phyloP scores from a whole-genome alignment of 2,329 filamentous ascomycete genomes.

The Fusarium sublunatum region DNA sequence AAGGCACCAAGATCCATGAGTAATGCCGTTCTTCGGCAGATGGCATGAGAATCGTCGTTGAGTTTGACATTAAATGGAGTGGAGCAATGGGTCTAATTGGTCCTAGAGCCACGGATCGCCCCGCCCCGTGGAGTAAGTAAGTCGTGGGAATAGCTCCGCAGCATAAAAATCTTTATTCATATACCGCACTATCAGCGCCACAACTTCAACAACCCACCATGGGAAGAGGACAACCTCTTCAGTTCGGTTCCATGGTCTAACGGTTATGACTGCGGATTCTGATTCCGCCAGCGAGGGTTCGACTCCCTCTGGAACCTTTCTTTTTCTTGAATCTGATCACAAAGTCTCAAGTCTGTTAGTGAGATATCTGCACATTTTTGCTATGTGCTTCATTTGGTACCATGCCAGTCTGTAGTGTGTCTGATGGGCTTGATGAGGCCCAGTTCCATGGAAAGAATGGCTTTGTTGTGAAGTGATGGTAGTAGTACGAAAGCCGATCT shows the following conservation, averaged over 20 bases:
- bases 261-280: constrained; percentile 25
- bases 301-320: constrained; percentile 13
- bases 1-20: too few relatives aligned
- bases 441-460: too few relatives aligned
- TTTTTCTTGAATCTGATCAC: background rate
- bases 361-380: too few relatives aligned
- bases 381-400: too few relatives aligned
- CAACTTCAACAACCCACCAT: background rate
- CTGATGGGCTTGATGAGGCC: too few relatives aligned
- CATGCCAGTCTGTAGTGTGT: too few relatives aligned
- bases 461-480: too few relatives aligned
- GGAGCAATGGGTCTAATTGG: background rate
- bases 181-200: background rate
- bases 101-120: background rate
- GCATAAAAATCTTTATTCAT: background rate
- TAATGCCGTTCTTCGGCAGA: too few relatives aligned
- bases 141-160: background rate
- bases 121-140: background rate
- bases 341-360: background rate
- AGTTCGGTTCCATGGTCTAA: constrained; percentile 15
- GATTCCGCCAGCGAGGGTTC: constrained; percentile 25
- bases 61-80: background rate
- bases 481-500: too few relatives aligned
- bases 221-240: background rate
- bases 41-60: background rate